Evolutionary conservation across 139 green algal species (phyloP).

Genomic region (Picochlorum sp.): DNA sequence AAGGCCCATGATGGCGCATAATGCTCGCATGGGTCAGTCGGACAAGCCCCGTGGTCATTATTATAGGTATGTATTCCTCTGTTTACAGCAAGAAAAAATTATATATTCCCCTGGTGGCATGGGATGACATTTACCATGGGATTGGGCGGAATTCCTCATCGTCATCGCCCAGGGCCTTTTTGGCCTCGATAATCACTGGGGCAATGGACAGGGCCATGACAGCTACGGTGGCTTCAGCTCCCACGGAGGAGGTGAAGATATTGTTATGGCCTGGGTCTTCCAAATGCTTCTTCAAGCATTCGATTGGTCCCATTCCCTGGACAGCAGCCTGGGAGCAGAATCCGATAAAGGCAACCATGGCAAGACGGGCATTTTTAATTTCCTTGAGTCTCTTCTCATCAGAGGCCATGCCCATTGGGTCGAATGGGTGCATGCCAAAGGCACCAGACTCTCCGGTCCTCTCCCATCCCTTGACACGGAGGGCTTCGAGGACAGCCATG

Average conservation of each 20-base stretch:
- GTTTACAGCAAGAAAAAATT: background rate
- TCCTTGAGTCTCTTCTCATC: constrained; percentile 81
- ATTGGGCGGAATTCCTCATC: constrained; percentile 28
- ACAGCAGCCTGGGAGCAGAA: constrained; percentile 72
- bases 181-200: constrained; percentile 71
- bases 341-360: constrained; percentile 84
- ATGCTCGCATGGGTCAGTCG: too few species aligned
- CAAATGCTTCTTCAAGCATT: constrained; percentile 70
- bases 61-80: too few species aligned
- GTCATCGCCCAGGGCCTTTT: constrained; percentile 37
- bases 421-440: constrained; percentile 23
- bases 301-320: constrained; percentile 72
- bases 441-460: constrained; percentile 57
- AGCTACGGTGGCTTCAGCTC: constrained; percentile 55
- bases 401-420: constrained; percentile 33
- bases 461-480: constrained; percentile 74
- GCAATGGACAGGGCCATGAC: constrained; percentile 55
- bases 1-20: too few species aligned
- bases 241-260: constrained; percentile 81
- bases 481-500: constrained; percentile 74
- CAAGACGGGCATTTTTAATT: constrained; percentile 87
- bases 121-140: constrained; percentile 22
- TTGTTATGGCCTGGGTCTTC: constrained; percentile 77
- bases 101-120: too few species aligned
- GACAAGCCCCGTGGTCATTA: too few species aligned